A percentile compares a stretch with the other conserved stretches of the same genome.
These are phyloP conservation scores for Trichoderma lentiforme DNA, from an alignment of 2,329 filamentous ascomycete species.

Conservation along the genomic window DNA sequence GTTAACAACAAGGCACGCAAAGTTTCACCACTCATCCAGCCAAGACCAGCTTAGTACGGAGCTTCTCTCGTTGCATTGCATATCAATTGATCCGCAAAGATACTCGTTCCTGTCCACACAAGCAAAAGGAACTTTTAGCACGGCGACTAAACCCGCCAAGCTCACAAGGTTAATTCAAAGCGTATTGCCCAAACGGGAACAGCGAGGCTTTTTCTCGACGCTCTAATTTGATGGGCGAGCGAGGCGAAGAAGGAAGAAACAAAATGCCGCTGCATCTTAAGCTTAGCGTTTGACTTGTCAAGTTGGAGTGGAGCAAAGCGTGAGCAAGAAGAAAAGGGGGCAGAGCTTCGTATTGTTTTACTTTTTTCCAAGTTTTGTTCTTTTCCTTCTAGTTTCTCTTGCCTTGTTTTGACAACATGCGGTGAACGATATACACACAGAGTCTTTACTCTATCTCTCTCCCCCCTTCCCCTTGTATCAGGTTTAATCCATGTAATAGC, in stretches of 20 bases:
- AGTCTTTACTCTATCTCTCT: not conserved
- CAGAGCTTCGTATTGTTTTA: not conserved
- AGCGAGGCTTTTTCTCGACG: slow-evolving; percentile 17
- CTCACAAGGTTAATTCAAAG: slow-evolving; percentile 2
- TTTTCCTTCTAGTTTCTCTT: not conserved
- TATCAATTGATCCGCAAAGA: not conserved
- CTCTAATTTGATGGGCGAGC: slow-evolving; percentile 16
- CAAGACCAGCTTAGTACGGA: not conserved
- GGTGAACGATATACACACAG: not conserved
- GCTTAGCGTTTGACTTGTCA: not conserved
- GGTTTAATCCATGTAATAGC: not conserved
- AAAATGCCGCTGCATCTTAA: slow-evolving; percentile 7
- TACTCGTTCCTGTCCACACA: not conserved
- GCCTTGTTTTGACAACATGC: not conserved
- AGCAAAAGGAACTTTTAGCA: not conserved
- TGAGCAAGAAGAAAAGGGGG: not conserved
- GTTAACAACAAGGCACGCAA: not conserved
- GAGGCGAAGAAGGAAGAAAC: not conserved
- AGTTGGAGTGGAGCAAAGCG: not conserved
- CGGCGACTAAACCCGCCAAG: not conserved
- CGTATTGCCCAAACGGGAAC: slow-evolving; percentile 15
- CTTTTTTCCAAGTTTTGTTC: not conserved
- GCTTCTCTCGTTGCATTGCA: not conserved
- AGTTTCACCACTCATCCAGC: not conserved
- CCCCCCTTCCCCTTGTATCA: not conserved